A percentile compares a stretch with the other conserved stretches of the same genome.
Evolutionary conservation across 2,329 filamentous ascomycete species (phyloP).

Genomic region (Scedosporium aurantiacum): DNA sequence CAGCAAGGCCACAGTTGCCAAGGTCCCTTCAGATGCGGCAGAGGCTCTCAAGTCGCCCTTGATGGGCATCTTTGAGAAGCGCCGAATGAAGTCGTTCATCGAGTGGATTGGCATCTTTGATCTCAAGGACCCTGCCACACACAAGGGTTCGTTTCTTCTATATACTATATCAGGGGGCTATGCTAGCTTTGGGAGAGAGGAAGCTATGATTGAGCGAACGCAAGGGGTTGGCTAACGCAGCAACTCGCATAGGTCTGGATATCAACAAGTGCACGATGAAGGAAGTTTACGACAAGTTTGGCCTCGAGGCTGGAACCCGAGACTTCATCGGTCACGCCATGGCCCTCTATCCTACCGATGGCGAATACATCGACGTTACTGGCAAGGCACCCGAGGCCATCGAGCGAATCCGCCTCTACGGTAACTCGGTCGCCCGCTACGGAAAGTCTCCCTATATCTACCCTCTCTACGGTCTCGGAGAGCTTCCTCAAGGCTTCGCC

Average conservation of each 20-base stretch:
- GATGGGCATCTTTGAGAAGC: constrained; percentile 98
- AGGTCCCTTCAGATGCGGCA: constrained; percentile 85
- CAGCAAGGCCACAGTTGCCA: constrained; percentile 83
- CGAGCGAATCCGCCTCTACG: constrained; percentile 88
- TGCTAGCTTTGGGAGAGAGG: no score
- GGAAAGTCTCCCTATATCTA: constrained; percentile 99
- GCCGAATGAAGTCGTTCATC: constrained; percentile 89
- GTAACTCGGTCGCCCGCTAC: constrained; percentile 93
- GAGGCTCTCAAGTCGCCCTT: constrained; percentile 87
- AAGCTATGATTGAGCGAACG: background rate
- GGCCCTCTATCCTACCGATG: constrained; percentile 87
- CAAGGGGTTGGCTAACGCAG: background rate
- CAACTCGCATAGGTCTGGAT: constrained; percentile 54
- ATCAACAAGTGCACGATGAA: constrained; percentile 77
- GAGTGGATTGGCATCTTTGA: constrained; percentile 91
- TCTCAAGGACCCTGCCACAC: constrained; percentile 66
- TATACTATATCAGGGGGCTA: no score
- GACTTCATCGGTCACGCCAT: constrained; percentile 98
- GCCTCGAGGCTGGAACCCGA: constrained; percentile 75
- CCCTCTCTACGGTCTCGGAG: constrained; percentile 91
- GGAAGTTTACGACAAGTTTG: constrained; percentile 98
- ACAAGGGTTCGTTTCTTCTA: constrained; percentile 59
- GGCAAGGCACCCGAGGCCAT: constrained; percentile 76
- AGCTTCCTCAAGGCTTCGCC: constrained; percentile 95
- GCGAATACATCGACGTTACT: constrained; percentile 62